These are phyloP conservation scores for Metarhizium robertsii DNA, from an alignment of 2,329 filamentous ascomycete genomes.

Conservation along the genomic window DNA sequence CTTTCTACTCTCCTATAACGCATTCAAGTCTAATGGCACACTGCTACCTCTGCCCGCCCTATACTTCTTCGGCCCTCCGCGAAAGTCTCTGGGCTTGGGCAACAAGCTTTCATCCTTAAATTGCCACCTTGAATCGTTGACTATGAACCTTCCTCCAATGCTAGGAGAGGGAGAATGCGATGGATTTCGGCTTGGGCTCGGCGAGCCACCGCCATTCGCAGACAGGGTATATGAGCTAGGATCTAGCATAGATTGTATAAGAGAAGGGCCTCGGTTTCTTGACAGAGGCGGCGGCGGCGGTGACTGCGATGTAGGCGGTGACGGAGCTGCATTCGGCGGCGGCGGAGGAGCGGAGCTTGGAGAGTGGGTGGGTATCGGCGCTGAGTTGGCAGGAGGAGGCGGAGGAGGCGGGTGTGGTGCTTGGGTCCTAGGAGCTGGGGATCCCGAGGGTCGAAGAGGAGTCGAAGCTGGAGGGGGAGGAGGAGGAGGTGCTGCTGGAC, in stretches of 20 bases:
- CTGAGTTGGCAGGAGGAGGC: conserved; percentile 24
- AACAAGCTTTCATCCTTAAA: conserved; percentile 77
- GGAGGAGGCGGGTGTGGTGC: conserved; percentile 20
- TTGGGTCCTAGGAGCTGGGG: conserved; percentile 29
- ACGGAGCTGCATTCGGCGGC: conserved; percentile 15
- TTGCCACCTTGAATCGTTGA: conserved; percentile 75
- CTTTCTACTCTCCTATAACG: conserved; percentile 13
- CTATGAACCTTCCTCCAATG: conserved; percentile 34
- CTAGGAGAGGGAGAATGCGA: conserved; percentile 20
- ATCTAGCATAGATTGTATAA: conserved; percentile 59
- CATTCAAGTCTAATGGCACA: conserved; percentile 76
- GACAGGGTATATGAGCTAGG: conserved; percentile 67
- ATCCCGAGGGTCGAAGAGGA: conserved; percentile 9
- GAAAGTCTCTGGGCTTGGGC: conserved; percentile 76
- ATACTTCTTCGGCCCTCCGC: conserved; percentile 67
- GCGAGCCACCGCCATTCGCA: conserved; percentile 48
- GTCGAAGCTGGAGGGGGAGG: conserved; percentile 33
- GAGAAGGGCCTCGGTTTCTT: conserved; percentile 33
- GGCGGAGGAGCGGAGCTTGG: conserved; percentile 20
- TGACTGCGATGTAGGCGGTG: conserved; percentile 26
- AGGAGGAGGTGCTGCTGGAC: conserved; percentile 31
- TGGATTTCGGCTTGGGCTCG: conserved; percentile 30
- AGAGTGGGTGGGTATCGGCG: conserved; percentile 20
- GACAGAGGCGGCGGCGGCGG: conserved; percentile 27
- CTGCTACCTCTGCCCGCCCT: conserved; percentile 87